Base-by-base conservation (phyloP, 2,329 filamentous ascomycete species). In the Colletotrichum navitas region DNA sequence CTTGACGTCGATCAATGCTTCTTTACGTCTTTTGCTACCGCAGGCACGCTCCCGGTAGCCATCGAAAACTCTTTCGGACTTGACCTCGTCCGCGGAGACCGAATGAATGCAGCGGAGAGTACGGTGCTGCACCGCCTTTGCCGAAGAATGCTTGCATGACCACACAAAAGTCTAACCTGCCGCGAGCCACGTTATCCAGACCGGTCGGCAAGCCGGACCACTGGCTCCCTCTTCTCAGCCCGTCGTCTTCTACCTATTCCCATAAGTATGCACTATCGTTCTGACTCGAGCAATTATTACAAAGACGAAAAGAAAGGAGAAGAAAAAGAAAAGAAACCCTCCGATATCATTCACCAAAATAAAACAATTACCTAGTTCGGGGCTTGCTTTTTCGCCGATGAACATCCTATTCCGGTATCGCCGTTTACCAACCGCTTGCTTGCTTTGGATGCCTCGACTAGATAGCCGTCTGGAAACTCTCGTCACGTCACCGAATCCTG, bases 1-100 rank as follows among this genome's bases (percentile, higher is more conserved):
- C 56, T 43, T 39, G 34, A 54, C 43, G 68, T 58, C 64, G 68
- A 71, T 71, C 68, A 59, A 63, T 68, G 45, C 68, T 63, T 54
- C 52, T 59, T 68, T 43, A 26, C 49, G 16, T 51, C 41, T 41
- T 54, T 63, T 34, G 51, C 58, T 59, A 52, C 52, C 52, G 24
- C 67, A 59, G 26, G 32, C 63, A 51, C 49, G 29, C 54, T n/a
- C 54, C 43, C 54, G 54, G 32, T 39, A 54, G 34, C 43, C 45
- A 12, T 52, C 36, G 34, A 26, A 36, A 36, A 29, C 52, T 16
- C 61, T 34, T 26, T 16, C 16, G 14, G 6, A 43, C 36, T 66
- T 36, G 26, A 58, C 51, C 41, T 26, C 39, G 49, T 18, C 43
- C 21, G 14, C 32, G 16, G 64, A 59, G 58, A 52, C 47, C 43